Conservation (phyloP, 495 filamentous ascomycete genomes). For the Lophiostoma macrostomum region DNA sequence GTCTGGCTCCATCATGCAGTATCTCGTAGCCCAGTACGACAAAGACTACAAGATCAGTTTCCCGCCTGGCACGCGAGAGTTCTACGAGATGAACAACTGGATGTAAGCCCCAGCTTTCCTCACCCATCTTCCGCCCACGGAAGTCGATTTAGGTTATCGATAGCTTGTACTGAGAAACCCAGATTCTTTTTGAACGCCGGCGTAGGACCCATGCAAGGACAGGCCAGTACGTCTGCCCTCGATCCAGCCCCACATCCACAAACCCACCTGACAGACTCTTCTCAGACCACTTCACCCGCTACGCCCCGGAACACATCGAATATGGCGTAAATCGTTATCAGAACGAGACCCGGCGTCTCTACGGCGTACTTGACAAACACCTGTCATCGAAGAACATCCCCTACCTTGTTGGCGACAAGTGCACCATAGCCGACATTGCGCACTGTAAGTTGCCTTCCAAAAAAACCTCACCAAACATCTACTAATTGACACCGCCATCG, state of each 20-base stretch:
- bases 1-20: conserved; percentile 81
- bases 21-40: conserved; percentile 79
- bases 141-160: too few species aligned
- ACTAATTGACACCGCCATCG: too few species aligned
- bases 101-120: too few species aligned
- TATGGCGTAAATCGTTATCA: conserved; percentile 83
- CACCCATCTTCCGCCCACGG: too few species aligned
- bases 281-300: conserved; percentile 83
- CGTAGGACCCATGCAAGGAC: conserved; percentile 83
- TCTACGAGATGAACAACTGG: conserved; percentile 79
- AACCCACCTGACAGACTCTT: conserved; percentile 55
- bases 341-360: conserved; percentile 78
- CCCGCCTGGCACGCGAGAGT: conserved; percentile 68
- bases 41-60: conserved; percentile 80
- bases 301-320: conserved; percentile 81
- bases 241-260: neutral
- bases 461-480: too few species aligned
- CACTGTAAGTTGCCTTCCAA: too few species aligned
- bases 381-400: conserved; percentile 50
- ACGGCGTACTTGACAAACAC: conserved; percentile 72
- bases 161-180: too few species aligned
- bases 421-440: conserved; percentile 81
- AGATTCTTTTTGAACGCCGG: conserved; percentile 66
- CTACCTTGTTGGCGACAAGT: conserved; percentile 75
- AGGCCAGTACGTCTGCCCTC: conserved; percentile 58